Evolutionary conservation across 768 basidiomycete species (phyloP).

Genomic region (Rhodotorula toruloides): DNA sequence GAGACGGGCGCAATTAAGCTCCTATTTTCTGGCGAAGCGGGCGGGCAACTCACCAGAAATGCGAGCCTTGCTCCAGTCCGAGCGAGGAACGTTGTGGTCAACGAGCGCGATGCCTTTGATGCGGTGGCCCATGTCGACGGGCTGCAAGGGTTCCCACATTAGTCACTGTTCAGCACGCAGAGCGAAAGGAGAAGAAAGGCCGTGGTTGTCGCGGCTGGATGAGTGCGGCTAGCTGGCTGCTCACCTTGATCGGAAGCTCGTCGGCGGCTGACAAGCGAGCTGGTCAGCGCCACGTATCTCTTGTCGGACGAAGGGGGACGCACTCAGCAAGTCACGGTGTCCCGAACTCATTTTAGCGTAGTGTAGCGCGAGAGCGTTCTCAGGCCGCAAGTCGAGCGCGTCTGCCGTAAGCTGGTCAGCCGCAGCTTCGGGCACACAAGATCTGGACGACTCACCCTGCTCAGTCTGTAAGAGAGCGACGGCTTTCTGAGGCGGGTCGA

Average conservation of each 20-base stretch:
- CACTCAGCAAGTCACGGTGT: constrained; percentile 33
- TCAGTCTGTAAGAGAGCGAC: constrained; percentile 33
- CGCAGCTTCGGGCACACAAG: not conserved
- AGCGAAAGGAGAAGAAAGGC: too few relatives aligned
- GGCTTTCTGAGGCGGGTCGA: constrained; percentile 25
- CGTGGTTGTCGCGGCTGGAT: not conserved
- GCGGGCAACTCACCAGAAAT: constrained; percentile 1
- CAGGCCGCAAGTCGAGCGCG: constrained; percentile 34
- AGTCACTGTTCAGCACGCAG: not conserved
- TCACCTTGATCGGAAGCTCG: constrained; percentile 34
- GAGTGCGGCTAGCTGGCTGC: too few relatives aligned
- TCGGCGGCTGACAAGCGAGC: constrained; percentile 8
- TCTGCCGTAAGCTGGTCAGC: not conserved
- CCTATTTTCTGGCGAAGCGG: too few relatives aligned
- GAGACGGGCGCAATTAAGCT: not conserved
- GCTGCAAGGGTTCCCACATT: not conserved
- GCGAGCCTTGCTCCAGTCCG: constrained; percentile 4
- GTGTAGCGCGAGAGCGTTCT: constrained; percentile 26
- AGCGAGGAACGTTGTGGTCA: constrained; percentile 35
- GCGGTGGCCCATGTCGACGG: constrained; percentile 29
- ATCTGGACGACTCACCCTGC: constrained; percentile 7
- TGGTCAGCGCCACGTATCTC: not conserved
- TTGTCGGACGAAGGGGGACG: not conserved
- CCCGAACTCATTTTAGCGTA: constrained; percentile 24
- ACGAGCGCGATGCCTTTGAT: constrained; percentile 36